Evolutionary conservation across 345 rosid species (phyloP).

Genomic region (Gossypioides kirkii): DNA sequence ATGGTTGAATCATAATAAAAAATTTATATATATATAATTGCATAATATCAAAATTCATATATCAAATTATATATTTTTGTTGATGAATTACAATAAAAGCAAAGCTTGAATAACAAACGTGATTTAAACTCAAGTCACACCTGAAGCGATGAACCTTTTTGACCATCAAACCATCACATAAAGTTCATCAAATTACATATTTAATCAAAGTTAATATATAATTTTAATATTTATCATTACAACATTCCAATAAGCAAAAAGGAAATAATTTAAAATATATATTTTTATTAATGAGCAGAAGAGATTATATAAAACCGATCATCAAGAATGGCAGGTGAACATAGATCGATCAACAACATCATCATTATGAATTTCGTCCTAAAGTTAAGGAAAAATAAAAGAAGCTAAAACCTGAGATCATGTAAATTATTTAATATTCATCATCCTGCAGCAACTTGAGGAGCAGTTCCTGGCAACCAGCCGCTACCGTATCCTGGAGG

Average conservation of each 20-base stretch:
- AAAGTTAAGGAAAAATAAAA: background rate
- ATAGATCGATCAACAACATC: background rate
- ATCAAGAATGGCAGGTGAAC: background rate
- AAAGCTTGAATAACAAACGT: too few relatives aligned
- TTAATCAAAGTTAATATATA: too few relatives aligned
- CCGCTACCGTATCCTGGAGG: constrained; percentile 31
- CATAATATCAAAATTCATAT: background rate
- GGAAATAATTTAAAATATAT: background rate
- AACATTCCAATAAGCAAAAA: background rate
- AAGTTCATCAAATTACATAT: background rate
- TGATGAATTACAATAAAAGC: too few relatives aligned
- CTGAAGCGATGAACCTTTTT: too few relatives aligned
- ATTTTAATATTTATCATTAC: background rate
- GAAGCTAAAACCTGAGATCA: background rate
- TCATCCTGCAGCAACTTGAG: constrained; percentile 33
- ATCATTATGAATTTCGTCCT: background rate
- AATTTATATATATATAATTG: too few relatives aligned
- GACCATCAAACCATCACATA: too few relatives aligned
- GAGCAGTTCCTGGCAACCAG: constrained; percentile 44
- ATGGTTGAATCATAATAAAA: too few relatives aligned
- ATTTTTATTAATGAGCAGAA: background rate
- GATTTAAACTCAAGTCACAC: too few relatives aligned
- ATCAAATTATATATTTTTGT: background rate
- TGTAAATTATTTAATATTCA: background rate
- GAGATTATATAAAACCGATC: background rate